Conservation (phyloP, 1,284 basidiomycete genomes). For the Coniferiporia sulphurascens region DNA sequence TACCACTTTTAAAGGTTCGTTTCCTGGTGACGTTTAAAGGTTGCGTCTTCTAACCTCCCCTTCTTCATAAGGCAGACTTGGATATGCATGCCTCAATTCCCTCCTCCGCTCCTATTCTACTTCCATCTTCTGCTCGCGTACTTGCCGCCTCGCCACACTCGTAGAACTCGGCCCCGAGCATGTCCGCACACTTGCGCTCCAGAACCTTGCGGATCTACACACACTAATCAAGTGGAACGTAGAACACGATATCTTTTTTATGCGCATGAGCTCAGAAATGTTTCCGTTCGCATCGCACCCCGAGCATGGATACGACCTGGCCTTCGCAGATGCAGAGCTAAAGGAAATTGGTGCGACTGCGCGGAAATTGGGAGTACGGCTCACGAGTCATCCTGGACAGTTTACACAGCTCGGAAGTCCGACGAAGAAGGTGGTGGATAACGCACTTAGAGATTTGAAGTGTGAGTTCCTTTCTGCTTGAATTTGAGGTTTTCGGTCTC, state of each 20-base stretch:
- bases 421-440: constrained; percentile 63
- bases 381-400: constrained; percentile 87
- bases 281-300: constrained; percentile 88
- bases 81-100: constrained; percentile 85
- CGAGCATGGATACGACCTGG: constrained; percentile 74
- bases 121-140: constrained; percentile 72
- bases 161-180: constrained; percentile 16
- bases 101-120: constrained; percentile 68
- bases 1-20: constrained; percentile 62
- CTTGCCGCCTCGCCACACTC: constrained; percentile 41
- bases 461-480: constrained; percentile 36
- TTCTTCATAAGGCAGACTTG: constrained; percentile 45
- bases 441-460: constrained; percentile 72
- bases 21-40: constrained; percentile 15
- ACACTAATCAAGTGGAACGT: constrained; percentile 85
- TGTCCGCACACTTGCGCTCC: constrained; percentile 46
- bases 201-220: constrained; percentile 69
- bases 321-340: constrained; percentile 56
- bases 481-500: too few relatives aligned
- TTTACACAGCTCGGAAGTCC: constrained; percentile 84
- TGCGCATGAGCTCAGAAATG: constrained; percentile 85
- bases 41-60: constrained; percentile 4
- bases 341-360: constrained; percentile 68
- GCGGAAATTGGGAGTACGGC: constrained; percentile 69
- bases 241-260: constrained; percentile 72